These are phyloP conservation scores for Russula griseocarnosa DNA, from an alignment of 768 basidiomycete species.

Conservation along the genomic window DNA sequence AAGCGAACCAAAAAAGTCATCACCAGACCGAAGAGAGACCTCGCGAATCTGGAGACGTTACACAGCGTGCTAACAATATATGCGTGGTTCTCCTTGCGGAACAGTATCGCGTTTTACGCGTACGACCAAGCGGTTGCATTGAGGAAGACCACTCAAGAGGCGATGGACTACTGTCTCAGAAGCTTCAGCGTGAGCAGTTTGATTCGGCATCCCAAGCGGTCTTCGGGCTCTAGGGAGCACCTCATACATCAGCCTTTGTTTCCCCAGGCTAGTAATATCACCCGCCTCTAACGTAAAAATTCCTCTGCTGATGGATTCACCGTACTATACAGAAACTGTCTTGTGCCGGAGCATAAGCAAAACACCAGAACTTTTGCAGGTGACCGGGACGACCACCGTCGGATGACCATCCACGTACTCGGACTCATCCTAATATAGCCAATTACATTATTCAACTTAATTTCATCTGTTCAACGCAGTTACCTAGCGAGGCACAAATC, in stretches of 20 bases:
- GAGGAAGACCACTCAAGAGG: conserved; percentile 60
- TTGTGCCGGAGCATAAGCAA: conserved; percentile 7
- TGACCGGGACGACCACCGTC: too few species aligned
- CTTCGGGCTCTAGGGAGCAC: neutral
- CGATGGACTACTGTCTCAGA: conserved; percentile 57
- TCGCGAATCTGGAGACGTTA: conserved; percentile 55
- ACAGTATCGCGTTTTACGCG: conserved; percentile 63
- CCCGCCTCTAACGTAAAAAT: neutral
- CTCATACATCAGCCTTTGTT: neutral
- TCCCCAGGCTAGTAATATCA: neutral
- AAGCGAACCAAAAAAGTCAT: conserved; percentile 30
- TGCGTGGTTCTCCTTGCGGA: conserved; percentile 78
- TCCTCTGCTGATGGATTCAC: neutral
- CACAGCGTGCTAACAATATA: conserved; percentile 78
- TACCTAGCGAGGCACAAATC: neutral
- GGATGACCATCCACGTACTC: neutral
- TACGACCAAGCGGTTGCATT: conserved; percentile 46
- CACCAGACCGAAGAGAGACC: conserved; percentile 17
- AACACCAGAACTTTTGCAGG: neutral
- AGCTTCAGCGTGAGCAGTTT: neutral
- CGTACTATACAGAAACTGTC: neutral
- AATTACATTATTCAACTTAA: neutral
- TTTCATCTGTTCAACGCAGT: neutral
- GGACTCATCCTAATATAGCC: neutral
- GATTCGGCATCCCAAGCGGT: neutral